Conservation (phyloP, 208 protist species). For the Naegleria lovaniensis region DNA sequence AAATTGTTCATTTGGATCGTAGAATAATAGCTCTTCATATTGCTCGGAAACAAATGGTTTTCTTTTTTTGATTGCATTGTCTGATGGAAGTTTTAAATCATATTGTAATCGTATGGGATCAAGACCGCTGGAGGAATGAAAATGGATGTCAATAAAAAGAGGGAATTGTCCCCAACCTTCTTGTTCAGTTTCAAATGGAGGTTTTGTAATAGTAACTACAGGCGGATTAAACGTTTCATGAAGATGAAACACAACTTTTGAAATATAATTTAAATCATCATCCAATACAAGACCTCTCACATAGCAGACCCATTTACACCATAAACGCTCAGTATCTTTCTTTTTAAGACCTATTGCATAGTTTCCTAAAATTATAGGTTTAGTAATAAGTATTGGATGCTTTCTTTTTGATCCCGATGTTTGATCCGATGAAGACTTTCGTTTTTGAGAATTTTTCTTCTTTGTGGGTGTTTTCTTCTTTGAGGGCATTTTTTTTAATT, state of each 20-base stretch:
- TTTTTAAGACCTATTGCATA: not conserved
- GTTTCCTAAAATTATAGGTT: not conserved
- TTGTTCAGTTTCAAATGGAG: not conserved
- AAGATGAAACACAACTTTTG: not conserved
- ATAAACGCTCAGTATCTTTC: not conserved
- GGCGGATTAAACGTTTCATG: not conserved
- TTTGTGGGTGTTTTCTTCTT: not conserved
- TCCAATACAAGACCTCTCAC: not conserved
- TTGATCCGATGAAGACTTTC: not conserved
- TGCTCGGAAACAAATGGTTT: not conserved
- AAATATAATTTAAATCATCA: not conserved
- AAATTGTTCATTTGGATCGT: not conserved
- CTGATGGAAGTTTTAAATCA: not conserved
- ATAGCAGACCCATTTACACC: constrained; percentile 5
- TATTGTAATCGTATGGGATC: not conserved
- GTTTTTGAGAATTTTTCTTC: not conserved
- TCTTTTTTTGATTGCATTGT: not conserved
- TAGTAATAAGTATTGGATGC: not conserved
- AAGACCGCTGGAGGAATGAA: not conserved
- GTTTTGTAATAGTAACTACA: not conserved
- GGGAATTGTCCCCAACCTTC: not conserved
- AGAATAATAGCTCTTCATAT: not conserved
- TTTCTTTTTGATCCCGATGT: not conserved
- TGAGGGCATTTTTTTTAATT: not conserved
- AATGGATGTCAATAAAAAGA: not conserved